Evolutionary conservation across 208 protist genomes (phyloP), one percentile per base, ranked within the genome.

Genomic region (Trypanosoma boissoni): DNA sequence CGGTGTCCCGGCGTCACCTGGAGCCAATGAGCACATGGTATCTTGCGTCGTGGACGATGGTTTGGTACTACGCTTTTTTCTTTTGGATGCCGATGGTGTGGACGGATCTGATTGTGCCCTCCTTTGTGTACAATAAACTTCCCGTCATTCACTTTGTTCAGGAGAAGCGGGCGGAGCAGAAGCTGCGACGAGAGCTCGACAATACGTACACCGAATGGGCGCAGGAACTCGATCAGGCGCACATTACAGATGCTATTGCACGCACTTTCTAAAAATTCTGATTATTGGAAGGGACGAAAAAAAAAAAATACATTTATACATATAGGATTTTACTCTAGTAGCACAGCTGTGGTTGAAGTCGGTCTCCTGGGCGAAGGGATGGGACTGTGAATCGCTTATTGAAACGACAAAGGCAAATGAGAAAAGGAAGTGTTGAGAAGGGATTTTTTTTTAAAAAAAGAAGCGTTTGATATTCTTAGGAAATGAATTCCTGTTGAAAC

Each of bases 1-100:
- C 57, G 14, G 68, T 75, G 14, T 52, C 80, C 14, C 86, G 80
- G 44, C 87, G 87, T 54, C 76, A 90, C 43, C 51, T 94, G 29
- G 83, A 94, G 82, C 80, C 84, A 26, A 94, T 94, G 87, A 84
- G 74, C 55, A 81, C 86, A 29, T 94, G 81, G 81, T 94, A 91
- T 58, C 72, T 94, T 10, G 79, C 84, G 28, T 91, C 83, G 7
- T 94, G 87, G 84, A 79, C 79, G 14, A 83, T 77, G 52, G 73
- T 80, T 45, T 94, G 87, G 87, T 88, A 78, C 68, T 94, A 91
- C 61, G 80, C 81, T 56, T 91, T 94, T 61, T 94, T 88, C 77
- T 90, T 91, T 59, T 92, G 81, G 84, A 78, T 94, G 71, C 87
- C 87, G 45, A 79, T 91, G 75, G 74, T 94, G 58, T 88, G 75